phyloP scores from a whole-genome alignment of 2,329 filamentous ascomycete genomes.

The Curvularia lunata region DNA sequence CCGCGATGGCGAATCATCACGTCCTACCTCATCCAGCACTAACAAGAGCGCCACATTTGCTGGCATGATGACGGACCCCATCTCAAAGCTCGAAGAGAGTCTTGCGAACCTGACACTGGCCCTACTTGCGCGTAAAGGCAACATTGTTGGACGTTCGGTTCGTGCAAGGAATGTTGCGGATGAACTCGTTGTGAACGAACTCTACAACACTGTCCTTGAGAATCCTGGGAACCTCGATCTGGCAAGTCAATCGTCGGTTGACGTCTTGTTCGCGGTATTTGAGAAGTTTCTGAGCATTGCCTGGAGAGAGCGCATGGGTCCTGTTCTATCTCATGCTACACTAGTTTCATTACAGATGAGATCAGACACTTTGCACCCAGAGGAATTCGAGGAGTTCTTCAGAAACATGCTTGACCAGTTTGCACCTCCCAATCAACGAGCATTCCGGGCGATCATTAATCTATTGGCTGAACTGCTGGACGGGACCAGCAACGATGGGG shows the following conservation, averaged over 20 bases:
- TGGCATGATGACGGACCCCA: constrained; percentile 39
- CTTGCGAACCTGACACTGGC: constrained; percentile 83
- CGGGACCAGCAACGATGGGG: constrained; percentile 88
- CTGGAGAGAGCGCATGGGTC: constrained; percentile 88
- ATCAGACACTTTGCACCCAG: constrained; percentile 67
- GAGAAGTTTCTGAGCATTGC: constrained; percentile 90
- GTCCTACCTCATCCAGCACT: constrained; percentile 44
- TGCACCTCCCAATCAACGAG: constrained; percentile 69
- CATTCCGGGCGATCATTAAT: constrained; percentile 83
- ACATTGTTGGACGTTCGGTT: constrained; percentile 79
- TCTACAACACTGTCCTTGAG: constrained; percentile 88
- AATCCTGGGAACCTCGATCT: constrained; percentile 79
- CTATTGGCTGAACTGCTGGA: constrained; percentile 86
- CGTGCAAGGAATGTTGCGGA: constrained; percentile 74
- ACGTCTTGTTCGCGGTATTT: constrained; percentile 88
- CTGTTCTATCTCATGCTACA: constrained; percentile 74
- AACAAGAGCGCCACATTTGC: constrained; percentile 43
- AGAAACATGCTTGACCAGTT: constrained; percentile 59
- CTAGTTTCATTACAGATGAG: constrained; percentile 76
- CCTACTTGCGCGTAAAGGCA: constrained; percentile 83
- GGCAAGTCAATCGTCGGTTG: constrained; percentile 76
- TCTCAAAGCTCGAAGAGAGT: constrained; percentile 80
- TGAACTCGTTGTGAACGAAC: constrained; percentile 81
- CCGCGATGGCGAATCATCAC: constrained; percentile 43
- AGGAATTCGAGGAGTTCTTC: constrained; percentile 71